Evolutionary conservation across 2,329 filamentous ascomycete genomes (phyloP).

Genomic region (Diaporthe citriasiana): DNA sequence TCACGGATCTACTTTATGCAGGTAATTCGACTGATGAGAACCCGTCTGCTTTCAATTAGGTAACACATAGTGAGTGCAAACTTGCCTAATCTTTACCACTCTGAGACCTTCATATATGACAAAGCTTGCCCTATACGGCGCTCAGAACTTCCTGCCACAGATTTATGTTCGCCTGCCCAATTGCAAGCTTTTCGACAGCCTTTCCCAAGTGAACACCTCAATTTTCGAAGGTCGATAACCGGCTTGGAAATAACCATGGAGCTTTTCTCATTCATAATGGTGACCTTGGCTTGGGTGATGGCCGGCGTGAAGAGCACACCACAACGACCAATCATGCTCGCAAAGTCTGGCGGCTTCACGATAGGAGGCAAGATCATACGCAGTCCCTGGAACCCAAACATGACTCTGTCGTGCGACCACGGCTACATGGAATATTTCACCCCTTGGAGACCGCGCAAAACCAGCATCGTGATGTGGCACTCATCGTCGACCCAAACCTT

Average conservation of each 20-base stretch:
- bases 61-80: not conserved
- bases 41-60: not conserved
- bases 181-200: not conserved
- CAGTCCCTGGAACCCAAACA: slow-evolving; percentile 42
- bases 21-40: not conserved
- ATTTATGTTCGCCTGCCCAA: not conserved
- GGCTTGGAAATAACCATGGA: not conserved
- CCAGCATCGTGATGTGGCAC: slow-evolving; percentile 56
- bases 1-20: not conserved
- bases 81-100: not conserved
- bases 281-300: not conserved
- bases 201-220: not conserved
- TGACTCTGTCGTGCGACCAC: slow-evolving; percentile 55
- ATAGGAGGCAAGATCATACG: not conserved
- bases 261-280: not conserved
- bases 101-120: not conserved
- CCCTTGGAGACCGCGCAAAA: slow-evolving; percentile 51
- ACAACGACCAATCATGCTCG: not conserved
- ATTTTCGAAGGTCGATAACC: not conserved
- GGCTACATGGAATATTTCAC: slow-evolving; percentile 57
- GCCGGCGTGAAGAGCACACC: not conserved
- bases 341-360: not conserved
- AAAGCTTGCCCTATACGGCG: not conserved
- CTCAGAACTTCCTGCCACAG: too few species aligned
- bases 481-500: slow-evolving; percentile 54